phyloP scores from a whole-genome alignment of 192 early-diverging fungal genomes.

The Linnemannia zychae region DNA sequence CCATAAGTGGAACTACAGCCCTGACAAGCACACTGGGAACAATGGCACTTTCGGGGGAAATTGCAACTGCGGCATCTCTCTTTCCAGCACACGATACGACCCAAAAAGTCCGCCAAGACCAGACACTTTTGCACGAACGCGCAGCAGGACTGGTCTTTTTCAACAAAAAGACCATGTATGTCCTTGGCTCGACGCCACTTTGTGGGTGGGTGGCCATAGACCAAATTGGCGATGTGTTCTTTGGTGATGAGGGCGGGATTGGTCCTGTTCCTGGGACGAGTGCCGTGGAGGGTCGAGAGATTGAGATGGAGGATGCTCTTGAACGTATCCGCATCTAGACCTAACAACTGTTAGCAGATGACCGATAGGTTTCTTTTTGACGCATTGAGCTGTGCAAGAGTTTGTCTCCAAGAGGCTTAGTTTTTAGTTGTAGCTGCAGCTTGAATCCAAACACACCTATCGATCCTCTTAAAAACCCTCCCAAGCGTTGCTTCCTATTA shows the following conservation, averaged over 20 bases:
- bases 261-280: constrained; percentile 50
- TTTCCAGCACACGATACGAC: constrained; percentile 46
- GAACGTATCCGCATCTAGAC: constrained; percentile 38
- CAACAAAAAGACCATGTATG: constrained; percentile 67
- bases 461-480: too few species aligned
- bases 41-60: constrained; percentile 48
- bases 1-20: background rate
- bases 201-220: constrained; percentile 66
- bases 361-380: background rate
- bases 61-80: constrained; percentile 45
- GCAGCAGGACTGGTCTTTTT: constrained; percentile 69
- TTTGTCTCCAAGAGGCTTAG: background rate
- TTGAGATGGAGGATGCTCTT: constrained; percentile 56
- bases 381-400: too few species aligned
- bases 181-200: constrained; percentile 65
- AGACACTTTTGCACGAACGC: constrained; percentile 32
- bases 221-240: constrained; percentile 58
- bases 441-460: too few species aligned
- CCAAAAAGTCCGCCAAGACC: constrained; percentile 40
- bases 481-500: too few species aligned
- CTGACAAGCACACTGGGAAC: constrained; percentile 19
- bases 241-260: constrained; percentile 49
- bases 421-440: background rate
- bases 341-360: background rate
- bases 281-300: constrained; percentile 45